phyloP scores from a whole-genome alignment of 805 yeast species.

The Spathaspora boniae region DNA sequence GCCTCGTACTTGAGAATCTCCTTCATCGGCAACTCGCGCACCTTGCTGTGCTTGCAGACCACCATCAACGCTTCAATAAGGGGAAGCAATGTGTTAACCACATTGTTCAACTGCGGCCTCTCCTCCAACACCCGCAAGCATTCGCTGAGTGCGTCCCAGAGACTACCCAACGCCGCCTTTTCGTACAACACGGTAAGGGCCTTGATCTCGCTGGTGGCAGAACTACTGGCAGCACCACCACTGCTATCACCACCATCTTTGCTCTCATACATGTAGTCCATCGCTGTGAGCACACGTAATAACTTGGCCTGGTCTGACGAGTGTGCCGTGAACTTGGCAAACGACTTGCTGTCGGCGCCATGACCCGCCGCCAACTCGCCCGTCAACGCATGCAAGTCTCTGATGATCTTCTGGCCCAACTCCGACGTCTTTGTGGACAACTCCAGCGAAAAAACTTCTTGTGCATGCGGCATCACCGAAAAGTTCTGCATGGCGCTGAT shows the following conservation, averaged over 20 bases:
- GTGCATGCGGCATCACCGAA: conserved; percentile 58
- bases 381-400: conserved; percentile 51
- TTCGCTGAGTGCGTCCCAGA: conserved; percentile 84
- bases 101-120: conserved; percentile 42
- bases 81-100: conserved; percentile 81
- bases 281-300: conserved; percentile 80
- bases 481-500: conserved; percentile 77
- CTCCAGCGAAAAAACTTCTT: conserved; percentile 61
- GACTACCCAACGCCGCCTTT: conserved; percentile 63
- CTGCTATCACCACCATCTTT: conserved; percentile 14
- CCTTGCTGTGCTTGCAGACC: conserved; percentile 84
- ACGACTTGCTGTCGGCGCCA: conserved; percentile 46
- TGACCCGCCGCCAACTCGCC: conserved; percentile 38
- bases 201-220: conserved; percentile 32
- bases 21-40: conserved; percentile 47
- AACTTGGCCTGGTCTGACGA: conserved; percentile 86
- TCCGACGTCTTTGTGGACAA: conserved; percentile 60
- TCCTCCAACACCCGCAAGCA: conserved; percentile 64
- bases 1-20: conserved; percentile 61
- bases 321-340: conserved; percentile 69
- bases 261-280: conserved; percentile 72
- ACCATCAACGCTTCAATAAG: conserved; percentile 91
- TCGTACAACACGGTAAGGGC: conserved; percentile 61
- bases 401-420: conserved; percentile 52
- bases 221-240: too few relatives aligned